Evolutionary conservation across 2,329 filamentous ascomycete species (phyloP), one percentile per base, ranked within the genome.

Genomic region (Periconia sp.): DNA sequence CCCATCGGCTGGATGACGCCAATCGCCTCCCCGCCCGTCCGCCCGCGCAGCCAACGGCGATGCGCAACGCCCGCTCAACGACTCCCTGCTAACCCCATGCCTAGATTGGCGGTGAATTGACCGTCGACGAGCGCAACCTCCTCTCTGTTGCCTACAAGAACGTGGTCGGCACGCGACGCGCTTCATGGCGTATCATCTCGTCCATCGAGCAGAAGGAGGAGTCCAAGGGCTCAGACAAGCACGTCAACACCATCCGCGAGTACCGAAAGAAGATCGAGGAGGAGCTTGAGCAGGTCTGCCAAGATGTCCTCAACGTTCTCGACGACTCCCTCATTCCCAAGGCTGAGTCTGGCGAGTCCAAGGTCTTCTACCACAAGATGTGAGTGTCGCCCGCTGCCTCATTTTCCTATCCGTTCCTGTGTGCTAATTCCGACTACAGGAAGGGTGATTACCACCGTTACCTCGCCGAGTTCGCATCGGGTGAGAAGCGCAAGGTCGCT

Each of bases 281-380:
- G 72, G 93, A 97, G 84, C 88, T 97, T 70, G 93, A 94, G 86
- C 90, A 92, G 83, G 91, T 97, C 80, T 97, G 93, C 86, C 87
- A 97, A 82, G 93, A 97, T 82, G 91, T 97, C 68, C 89, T 97
- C 68, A 89, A 96, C 71, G 93, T 97, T 68, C 85, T 97, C 64
- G 92, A 97, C 77, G 84, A 96, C 74, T 88, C 87, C 75, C 84
- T 97, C 73, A 97, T 97, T 75, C 92, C 92, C 79, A 93, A 94
- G 80, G 93, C 93, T 75, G 89, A 94, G 80, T 89, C 91, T 65
- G 93, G 93, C 82, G 93, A 97, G 85, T 96, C 92, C 78, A 97
- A 97, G 88, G 93, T 97, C 76, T 97, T 97, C 81, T 97, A 97
- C 84, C 92, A 97, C 89, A 97, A 97, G 88, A 97, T 97, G 93